phyloP scores from a whole-genome alignment of 352 stramenopile species.

The Thalassiosira ordinaria region DNA sequence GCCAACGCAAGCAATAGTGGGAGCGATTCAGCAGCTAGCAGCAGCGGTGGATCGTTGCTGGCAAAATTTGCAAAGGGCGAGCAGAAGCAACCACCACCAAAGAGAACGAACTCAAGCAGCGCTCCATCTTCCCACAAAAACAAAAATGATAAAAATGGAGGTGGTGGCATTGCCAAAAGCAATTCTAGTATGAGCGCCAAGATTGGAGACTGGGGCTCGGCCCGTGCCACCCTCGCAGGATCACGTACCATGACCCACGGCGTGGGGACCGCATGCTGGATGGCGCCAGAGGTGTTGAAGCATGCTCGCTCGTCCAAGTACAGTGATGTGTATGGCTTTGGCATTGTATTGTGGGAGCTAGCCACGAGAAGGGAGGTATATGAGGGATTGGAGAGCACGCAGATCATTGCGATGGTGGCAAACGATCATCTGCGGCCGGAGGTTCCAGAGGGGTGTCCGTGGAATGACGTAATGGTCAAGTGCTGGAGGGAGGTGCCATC shows the following conservation, averaged over 20 bases:
- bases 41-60: constrained; percentile 19
- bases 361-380: constrained; percentile 88
- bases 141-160: background rate
- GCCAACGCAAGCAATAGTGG: constrained; percentile 23
- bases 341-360: constrained; percentile 89
- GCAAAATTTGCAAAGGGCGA: constrained; percentile 13
- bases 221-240: constrained; percentile 79
- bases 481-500: constrained; percentile 86
- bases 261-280: constrained; percentile 89
- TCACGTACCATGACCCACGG: constrained; percentile 89
- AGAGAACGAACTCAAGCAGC: too few relatives aligned
- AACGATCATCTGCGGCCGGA: constrained; percentile 87
- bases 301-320: constrained; percentile 85
- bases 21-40: constrained; percentile 31
- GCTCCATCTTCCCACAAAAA: too few relatives aligned
- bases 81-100: too few relatives aligned
- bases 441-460: constrained; percentile 84
- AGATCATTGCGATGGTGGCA: constrained; percentile 88
- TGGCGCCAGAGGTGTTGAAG: constrained; percentile 89
- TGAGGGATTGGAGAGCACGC: constrained; percentile 83
- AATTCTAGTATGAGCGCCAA: constrained; percentile 82
- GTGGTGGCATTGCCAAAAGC: constrained; percentile 49
- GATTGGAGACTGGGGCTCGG: constrained; percentile 90
- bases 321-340: constrained; percentile 89
- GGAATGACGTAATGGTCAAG: constrained; percentile 86